Base-by-base conservation (phyloP, 1,139 yeast species). In the Suhomyces ambrosiae region DNA sequence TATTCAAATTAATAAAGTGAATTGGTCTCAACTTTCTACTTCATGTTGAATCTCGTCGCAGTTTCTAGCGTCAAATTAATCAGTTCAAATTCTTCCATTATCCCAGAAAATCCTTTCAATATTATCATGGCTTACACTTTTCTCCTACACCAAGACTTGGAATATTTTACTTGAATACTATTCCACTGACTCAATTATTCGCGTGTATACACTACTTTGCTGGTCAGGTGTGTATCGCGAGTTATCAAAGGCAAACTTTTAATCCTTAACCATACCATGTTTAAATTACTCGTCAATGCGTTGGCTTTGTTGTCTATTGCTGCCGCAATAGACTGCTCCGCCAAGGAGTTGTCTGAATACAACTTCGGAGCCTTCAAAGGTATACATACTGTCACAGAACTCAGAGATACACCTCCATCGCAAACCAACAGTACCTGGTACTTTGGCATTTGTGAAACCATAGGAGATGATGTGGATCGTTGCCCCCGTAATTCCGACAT, bases 371-470 rank as follows among this genome's bases (percentile, higher is more conserved):
- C 64, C 14, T 61, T 82, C 29, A 68, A 68, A 32, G 86, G 86
- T 2, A 33, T 45, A 5, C 76, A 77, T 48, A 49, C 61, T 3
- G 65, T 67, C 12, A 53, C 68, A 7, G 39, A 53, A 4, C 51
- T 68, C 22, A 65, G 60, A 30, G 75, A 74, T 33, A 86, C 96
- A 10, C 97, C 97, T 17, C 97, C 97, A 2, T 76, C 90, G 5
- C 65, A 61, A 30, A 79, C 87, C 2, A 72, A 68, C 35, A 61
- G 71, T 25, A 71, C 78, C 3, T 86, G 96, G 90, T 78, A 71
- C 52, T 52, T 89, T 33, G 84, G 87, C 32, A 70, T 88, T 9
- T 87, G 95, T 61, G 80, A 76, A 30, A 64, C 76, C 7, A 60
- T 76, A 19, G 57, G 62, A 18, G 63, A 60, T 23, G 62, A 55